phyloP scores from a whole-genome alignment of 257 asterid species.

The Capsicum pubescens region DNA sequence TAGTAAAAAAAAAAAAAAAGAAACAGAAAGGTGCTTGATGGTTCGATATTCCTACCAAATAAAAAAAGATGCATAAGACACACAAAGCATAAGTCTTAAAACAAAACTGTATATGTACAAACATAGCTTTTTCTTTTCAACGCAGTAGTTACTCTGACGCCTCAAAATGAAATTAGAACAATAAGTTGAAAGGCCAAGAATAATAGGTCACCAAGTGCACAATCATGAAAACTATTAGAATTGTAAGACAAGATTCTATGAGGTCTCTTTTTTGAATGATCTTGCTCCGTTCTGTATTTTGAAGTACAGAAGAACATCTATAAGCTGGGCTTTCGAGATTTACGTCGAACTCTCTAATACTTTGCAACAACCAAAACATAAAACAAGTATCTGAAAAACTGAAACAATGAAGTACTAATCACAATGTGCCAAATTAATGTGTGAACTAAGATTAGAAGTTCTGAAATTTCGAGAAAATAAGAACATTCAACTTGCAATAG shows the following conservation, averaged over 20 bases:
- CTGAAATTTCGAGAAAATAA: not conserved
- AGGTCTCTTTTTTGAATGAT: not conserved
- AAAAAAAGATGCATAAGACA: not conserved
- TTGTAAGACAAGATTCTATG: too few species aligned
- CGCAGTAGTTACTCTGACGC: not conserved
- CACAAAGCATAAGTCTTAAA: not conserved
- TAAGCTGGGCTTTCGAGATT: not conserved
- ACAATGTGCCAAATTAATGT: not conserved
- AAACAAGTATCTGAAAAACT: not conserved
- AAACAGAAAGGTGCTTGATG: not conserved
- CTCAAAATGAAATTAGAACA: too few species aligned
- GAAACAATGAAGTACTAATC: not conserved
- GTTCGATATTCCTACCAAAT: not conserved
- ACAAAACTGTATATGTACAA: not conserved
- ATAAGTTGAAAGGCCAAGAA: slow-evolving; percentile 2
- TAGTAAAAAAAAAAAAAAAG: not conserved
- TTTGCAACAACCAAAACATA: not conserved
- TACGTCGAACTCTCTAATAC: not conserved
- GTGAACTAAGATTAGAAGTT: not conserved
- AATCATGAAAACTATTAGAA: not conserved
- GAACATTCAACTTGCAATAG: not conserved
- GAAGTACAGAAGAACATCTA: not conserved
- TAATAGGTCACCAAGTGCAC: not conserved
- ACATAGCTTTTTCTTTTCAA: not conserved
- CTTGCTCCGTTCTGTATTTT: not conserved